Evolutionary conservation across 371 early-diverging fungal genomes (phyloP).

Genomic region (Mucor piriformis): DNA sequence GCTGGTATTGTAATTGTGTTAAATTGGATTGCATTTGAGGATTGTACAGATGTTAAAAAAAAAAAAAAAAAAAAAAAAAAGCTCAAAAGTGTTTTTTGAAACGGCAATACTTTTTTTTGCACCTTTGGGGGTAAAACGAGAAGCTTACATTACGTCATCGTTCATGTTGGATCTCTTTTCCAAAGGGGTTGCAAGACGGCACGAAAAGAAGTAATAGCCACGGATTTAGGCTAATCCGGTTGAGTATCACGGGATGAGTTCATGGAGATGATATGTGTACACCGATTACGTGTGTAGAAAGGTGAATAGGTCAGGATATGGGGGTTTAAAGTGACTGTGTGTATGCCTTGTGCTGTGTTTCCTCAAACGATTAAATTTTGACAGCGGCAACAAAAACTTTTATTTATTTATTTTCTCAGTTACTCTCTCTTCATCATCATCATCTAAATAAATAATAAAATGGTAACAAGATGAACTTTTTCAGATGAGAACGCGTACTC

Average conservation of each 20-base stretch:
- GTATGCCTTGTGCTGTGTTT: not conserved
- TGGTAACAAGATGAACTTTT: not conserved
- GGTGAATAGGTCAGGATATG: too few species aligned
- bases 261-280: too few species aligned
- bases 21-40: conserved; percentile 16
- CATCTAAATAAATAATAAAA: conserved; percentile 5
- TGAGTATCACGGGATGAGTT: too few species aligned
- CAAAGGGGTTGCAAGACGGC: too few species aligned
- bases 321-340: not conserved
- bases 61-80: not conserved
- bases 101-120: not conserved
- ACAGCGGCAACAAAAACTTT: conserved; percentile 4
- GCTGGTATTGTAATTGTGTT: conserved; percentile 16
- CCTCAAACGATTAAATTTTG: conserved; percentile 1
- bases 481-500: not conserved
- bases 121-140: too few species aligned
- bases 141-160: not conserved
- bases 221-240: too few species aligned
- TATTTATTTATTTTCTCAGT: conserved; percentile 1
- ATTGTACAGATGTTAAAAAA: not conserved
- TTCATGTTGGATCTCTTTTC: too few species aligned
- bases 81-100: not conserved
- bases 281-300: too few species aligned
- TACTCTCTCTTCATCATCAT: not conserved
- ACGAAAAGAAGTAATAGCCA: too few species aligned